Evolutionary conservation across 495 filamentous ascomycete genomes (phyloP), one percentile per base, ranked within the genome.

Genomic region (Hamigera avellanea): DNA sequence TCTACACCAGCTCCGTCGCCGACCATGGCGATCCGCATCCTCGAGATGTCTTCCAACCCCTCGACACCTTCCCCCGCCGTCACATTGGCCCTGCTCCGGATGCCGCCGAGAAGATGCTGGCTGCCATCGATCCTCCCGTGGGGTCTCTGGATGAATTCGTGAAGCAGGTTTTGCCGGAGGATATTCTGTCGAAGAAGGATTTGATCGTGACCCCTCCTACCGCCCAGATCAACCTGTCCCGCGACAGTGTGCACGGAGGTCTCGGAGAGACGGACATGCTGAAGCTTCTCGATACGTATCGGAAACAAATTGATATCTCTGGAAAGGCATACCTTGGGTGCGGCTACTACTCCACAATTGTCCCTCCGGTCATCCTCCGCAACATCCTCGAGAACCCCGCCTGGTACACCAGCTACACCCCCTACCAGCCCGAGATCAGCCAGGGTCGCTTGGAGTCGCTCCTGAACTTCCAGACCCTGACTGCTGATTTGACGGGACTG

Each of bases 381-480:
- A 98, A 98, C 55, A 72, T 96, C 7, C 66, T 98, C 19, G 89
- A 98, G 69, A 85, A 78, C 49, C 91, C 91, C 1, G 93, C 80
- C 12, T 98, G 91, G 91, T 98, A 98, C 60, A 98, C 91, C 27
- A 95, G 88, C 56, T 98, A 98, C 54, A 96, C 91, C 0, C 91
- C 91, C 17, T 98, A 98, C 58, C 91, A 98, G 56, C 88, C 91
- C 2, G 91, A 98, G 62, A 96, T 98, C 66, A 93, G 86, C 50
- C 91, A 98, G 59, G 91, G 83, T 21, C 81, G 86, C 28, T 61
- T 93, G 44, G 93, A 96, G 66, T 94, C 88, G 6, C 66, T 98
- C 27, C 67, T 98, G 30, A 98, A 98, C 66, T 98, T 93, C 61
- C 91, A 98, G 70, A 98, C 91, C 9, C 57, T 98, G 61, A 83